Base-by-base conservation (phyloP, 2,329 filamentous ascomycete species). In the Alternaria triticimaculans region DNA sequence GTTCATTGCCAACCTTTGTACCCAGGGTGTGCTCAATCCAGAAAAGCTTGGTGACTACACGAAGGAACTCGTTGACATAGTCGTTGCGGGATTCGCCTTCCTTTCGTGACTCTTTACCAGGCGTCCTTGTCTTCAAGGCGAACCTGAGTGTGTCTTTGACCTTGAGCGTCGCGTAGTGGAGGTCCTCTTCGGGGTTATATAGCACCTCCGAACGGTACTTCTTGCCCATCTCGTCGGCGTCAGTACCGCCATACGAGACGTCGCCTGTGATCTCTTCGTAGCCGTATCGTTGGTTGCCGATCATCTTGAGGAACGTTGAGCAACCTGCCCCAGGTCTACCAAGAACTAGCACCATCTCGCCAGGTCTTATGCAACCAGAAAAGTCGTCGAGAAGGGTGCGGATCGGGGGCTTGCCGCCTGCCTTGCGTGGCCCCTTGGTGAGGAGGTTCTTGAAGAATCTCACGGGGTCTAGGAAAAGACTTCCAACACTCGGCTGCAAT, bases 141-240 rank as follows among this genome's bases (percentile, higher is more conserved):
- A 94, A 94, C 55, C 88, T 85, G 0, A 95, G 83, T 0, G 92
- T 95, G 67, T 93, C 86, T 2, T 90, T 88, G 11, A 94, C 91
- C 0, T 89, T 92, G 21, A 96, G 81, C n/a, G 92, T 89, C 0
- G 92, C 89, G 67, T 93, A 94, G 75, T 94, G 92, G 26, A 90
- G 85, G 75, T 93, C 91, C 26, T 90, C 88, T 80, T 95, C 92
- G 14, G 92, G 89, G 69, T 93, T 93, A 76, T 95, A 94, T 12
- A 92, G 83, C 2, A 90, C 76, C 77, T 89, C 89, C 44, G 88
- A 89, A 62, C 87, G 85, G 72, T 90, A 91, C 70, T 89, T 83
- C 65, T 86, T 84, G 4, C 74, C 78, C 84, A 87, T 86, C 14
- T 80, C 81, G 8, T 82, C 74, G 0, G 86, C 82, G 68, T 84